phyloP scores from a whole-genome alignment of 2,329 filamentous ascomycete species.

The Raffaelea deltoideospora region DNA sequence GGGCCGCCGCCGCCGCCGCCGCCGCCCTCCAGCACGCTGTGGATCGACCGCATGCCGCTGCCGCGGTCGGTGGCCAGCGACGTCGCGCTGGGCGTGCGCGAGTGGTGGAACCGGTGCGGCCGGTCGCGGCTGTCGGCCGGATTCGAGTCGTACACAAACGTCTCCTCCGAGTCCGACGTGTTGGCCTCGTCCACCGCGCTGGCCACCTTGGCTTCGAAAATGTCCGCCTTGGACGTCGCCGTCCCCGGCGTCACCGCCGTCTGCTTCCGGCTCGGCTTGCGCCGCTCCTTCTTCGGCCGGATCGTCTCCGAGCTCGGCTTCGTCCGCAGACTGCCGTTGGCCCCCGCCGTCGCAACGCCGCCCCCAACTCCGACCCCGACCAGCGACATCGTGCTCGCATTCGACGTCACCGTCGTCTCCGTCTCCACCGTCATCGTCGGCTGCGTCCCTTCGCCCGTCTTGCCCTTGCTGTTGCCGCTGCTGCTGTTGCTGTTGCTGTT shows the following conservation, averaged over 20 bases:
- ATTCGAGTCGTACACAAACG: constrained; percentile 98
- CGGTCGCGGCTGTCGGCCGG: constrained; percentile 54
- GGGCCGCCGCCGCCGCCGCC: too few relatives aligned
- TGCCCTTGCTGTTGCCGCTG: constrained; percentile 52
- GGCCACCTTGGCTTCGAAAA: constrained; percentile 94
- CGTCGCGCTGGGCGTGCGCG: constrained; percentile 83
- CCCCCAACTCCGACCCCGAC: constrained; percentile 53
- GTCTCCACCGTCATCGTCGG: constrained; percentile 96
- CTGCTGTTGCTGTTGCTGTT: too few relatives aligned
- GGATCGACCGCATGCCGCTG: constrained; percentile 46
- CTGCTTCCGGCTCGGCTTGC: constrained; percentile 61
- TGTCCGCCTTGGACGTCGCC: constrained; percentile 91
- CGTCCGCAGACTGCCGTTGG: constrained; percentile 59
- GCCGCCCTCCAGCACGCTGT: constrained; percentile 43
- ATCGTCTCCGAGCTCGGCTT: constrained; percentile 95
- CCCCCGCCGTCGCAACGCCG: constrained; percentile 47
- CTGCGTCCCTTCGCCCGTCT: constrained; percentile 57
- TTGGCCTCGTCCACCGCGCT: constrained; percentile 92
- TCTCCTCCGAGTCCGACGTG: constrained; percentile 94
- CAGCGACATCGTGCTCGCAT: constrained; percentile 84
- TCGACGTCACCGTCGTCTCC: constrained; percentile 82
- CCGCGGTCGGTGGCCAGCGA: constrained; percentile 64
- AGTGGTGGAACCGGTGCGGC: constrained; percentile 59
- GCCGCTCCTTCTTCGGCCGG: constrained; percentile 84
- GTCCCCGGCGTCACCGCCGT: constrained; percentile 54